Percentiles rank a stretch among this genome's conserved stretches.
phyloP scores from a whole-genome alignment of 257 asterid genomes.

The Nicotiana otophora region DNA sequence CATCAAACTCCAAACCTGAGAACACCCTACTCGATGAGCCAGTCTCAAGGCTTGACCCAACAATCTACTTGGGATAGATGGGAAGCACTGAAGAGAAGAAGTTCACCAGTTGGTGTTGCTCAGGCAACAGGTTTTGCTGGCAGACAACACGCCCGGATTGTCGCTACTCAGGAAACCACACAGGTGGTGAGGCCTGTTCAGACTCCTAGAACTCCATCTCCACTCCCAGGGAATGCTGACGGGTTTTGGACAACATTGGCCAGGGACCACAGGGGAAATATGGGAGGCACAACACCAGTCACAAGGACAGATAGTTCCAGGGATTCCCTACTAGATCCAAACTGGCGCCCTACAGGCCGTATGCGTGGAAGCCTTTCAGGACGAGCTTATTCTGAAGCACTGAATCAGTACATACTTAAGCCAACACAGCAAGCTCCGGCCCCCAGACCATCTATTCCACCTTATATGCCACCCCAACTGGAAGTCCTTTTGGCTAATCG shows the following conservation, averaged over 20 bases:
- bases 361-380: constrained; percentile 30
- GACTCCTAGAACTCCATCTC: constrained; percentile 25
- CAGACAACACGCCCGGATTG: constrained; percentile 29
- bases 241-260: constrained; percentile 11
- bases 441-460: constrained; percentile 24
- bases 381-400: constrained; percentile 16
- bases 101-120: constrained; percentile 22
- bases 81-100: constrained; percentile 9
- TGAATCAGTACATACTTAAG: constrained; percentile 26
- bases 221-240: constrained; percentile 25
- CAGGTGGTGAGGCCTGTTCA: constrained; percentile 28
- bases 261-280: constrained; percentile 29
- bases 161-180: constrained; percentile 34
- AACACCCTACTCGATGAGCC: constrained; percentile 26
- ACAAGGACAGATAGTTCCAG: constrained; percentile 17
- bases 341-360: constrained; percentile 27
- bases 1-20: constrained; percentile 15
- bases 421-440: constrained; percentile 48
- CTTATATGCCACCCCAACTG: constrained; percentile 23
- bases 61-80: constrained; percentile 19
- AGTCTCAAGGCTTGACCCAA: constrained; percentile 26
- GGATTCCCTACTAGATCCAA: constrained; percentile 20
- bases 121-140: constrained; percentile 15
- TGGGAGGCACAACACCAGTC: constrained; percentile 24
- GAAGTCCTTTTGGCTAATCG: constrained; percentile 26